phyloP scores from a whole-genome alignment of 139 green algal species.

The Ulvella scutata region DNA sequence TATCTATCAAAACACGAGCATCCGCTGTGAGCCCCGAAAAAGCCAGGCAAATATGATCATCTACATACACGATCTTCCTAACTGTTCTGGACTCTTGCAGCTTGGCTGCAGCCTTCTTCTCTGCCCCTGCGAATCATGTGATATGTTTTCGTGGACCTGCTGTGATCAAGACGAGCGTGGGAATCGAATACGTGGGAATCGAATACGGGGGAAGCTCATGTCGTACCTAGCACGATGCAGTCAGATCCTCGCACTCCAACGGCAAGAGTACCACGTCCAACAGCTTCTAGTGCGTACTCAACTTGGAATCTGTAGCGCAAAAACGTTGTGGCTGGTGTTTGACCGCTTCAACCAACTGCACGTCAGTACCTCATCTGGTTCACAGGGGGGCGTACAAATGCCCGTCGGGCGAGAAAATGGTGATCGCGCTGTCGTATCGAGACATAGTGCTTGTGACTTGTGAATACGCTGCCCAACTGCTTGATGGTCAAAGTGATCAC shows the following conservation, averaged over 20 bases:
- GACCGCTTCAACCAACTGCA: neutral
- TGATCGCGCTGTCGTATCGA: constrained; percentile 96
- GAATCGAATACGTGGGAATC: no score
- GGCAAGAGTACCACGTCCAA: constrained; percentile 82
- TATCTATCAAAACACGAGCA: constrained; percentile 88
- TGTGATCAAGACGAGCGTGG: no score
- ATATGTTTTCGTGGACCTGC: no score
- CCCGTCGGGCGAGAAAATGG: constrained; percentile 94
- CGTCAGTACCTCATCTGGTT: neutral
- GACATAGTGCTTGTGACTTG: constrained; percentile 26
- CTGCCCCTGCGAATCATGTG: constrained; percentile 66
- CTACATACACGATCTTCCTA: constrained; percentile 90
- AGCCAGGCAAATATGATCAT: constrained; percentile 92
- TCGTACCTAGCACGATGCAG: constrained; percentile 71
- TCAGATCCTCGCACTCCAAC: constrained; percentile 84
- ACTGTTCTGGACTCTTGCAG: constrained; percentile 88
- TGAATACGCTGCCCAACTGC: neutral
- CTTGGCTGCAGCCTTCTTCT: constrained; percentile 92
- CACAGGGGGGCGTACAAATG: constrained; percentile 47
- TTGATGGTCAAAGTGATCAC: neutral
- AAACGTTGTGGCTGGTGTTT: neutral
- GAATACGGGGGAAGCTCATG: neutral
- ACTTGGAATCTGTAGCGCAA: constrained; percentile 72
- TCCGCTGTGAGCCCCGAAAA: constrained; percentile 95
- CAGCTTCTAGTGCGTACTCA: constrained; percentile 95